Evolutionary conservation across 345 rosid species (phyloP).

Genomic region (Trapa bicornis): DNA sequence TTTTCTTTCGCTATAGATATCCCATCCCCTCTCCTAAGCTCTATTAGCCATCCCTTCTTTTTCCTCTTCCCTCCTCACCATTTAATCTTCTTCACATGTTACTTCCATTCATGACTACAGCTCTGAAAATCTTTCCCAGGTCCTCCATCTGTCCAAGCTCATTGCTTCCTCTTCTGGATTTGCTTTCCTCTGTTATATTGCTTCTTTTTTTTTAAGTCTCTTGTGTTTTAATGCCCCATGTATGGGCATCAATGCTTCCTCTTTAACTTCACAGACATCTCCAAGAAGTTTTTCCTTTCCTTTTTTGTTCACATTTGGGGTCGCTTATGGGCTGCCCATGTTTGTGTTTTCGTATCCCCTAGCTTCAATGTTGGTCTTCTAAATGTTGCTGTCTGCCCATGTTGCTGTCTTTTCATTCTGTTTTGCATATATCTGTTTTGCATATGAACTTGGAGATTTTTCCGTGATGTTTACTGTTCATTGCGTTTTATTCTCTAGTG

Average conservation of each 20-base stretch:
- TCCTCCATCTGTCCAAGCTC: background rate
- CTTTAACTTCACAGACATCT: background rate
- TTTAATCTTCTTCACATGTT: background rate
- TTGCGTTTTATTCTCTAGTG: no score
- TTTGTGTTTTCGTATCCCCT: background rate
- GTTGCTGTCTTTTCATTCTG: no score
- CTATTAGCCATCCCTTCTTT: background rate
- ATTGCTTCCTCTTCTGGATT: background rate
- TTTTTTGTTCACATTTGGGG: background rate
- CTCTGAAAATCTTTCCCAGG: background rate
- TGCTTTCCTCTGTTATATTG: background rate
- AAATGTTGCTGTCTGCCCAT: no score
- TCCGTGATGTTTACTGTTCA: no score
- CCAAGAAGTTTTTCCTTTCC: background rate
- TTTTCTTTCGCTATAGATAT: slow-evolving; percentile 23
- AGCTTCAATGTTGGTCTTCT: background rate
- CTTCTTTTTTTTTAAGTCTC: background rate
- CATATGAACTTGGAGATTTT: no score
- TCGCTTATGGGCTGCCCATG: background rate
- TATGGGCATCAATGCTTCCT: background rate
- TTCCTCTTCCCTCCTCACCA: background rate
- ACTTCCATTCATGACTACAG: background rate
- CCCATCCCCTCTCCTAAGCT: slow-evolving; percentile 11
- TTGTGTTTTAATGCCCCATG: background rate
- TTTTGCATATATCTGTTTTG: no score